Evolutionary conservation across 495 filamentous ascomycete genomes (phyloP), one percentile per base, ranked within the genome.

Genomic region (Podospora tetraspora): DNA sequence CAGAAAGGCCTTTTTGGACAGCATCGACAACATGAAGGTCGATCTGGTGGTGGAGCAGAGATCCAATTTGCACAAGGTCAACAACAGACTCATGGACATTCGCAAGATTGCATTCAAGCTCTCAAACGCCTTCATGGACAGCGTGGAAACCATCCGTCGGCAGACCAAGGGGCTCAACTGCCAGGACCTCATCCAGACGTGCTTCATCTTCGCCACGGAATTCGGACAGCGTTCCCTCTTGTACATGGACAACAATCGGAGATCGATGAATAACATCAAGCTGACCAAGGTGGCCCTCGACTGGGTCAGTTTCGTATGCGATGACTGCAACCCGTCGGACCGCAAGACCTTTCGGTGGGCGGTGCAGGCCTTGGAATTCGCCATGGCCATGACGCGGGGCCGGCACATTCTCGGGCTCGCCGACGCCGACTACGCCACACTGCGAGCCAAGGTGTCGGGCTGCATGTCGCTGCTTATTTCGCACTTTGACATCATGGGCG

Each of bases 71-170:
- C 90, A 90, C 56, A 91, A 96, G 67, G 96, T 99, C 67, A 95
- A 97, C 71, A 82, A 89, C 34, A 91, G 96, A 75, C 81, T 99
- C 70, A 95, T 93, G 74, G 93, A 94, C 75, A 99, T 98, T 72
- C 96, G 96, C 76, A 95, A 92, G 77, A 94, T 93, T 0, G 92
- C 93, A 29, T 98, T 96, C 83, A 96, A 95, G 78, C 83, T 99
- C 37, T 97, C 93, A n/a, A 97, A 97, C 80, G 91, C 94, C 12
- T 98, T 98, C 77, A 98, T 99, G 96, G 94, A 98, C 74, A 97
- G 94, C 73, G 95, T 99, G 65, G 92, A 94, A 71, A 90, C 91
- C 63, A 94, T 98, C 68, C 85, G 94, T 63, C 85, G 89, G 67
- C 94, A 98, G 78, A 92, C 92, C 22, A 84, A 85, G 67, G 91